Percentiles rank a stretch among this genome's conserved stretches.
Evolutionary conservation across 352 stramenopile species (phyloP).

Genomic region (Phytophthora idaei): DNA sequence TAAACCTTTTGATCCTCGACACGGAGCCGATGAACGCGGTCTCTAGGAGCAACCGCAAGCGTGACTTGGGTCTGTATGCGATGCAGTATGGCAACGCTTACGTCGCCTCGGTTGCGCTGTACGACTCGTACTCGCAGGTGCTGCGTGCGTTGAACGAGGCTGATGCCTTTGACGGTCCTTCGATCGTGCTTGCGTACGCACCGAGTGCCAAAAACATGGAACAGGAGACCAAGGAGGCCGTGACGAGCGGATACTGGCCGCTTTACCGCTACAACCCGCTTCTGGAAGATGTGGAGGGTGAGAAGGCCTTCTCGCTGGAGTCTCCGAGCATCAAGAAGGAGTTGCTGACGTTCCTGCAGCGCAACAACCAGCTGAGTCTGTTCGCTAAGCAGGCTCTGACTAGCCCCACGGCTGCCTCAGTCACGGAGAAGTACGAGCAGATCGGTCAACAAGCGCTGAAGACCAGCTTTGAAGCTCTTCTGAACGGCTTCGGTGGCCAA

Average conservation of each 20-base stretch:
- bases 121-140: conserved; percentile 88
- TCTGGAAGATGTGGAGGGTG: conserved; percentile 73
- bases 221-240: conserved; percentile 88
- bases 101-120: conserved; percentile 90
- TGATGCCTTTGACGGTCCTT: conserved; percentile 89
- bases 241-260: conserved; percentile 90
- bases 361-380: conserved; percentile 91
- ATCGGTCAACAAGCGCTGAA: conserved; percentile 87
- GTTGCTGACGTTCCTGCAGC: conserved; percentile 86
- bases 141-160: conserved; percentile 91
- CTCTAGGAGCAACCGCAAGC: conserved; percentile 85
- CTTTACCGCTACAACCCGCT: conserved; percentile 93
- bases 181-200: conserved; percentile 91
- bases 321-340: conserved; percentile 92
- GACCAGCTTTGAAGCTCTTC: conserved; percentile 78
- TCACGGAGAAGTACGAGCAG: conserved; percentile 73
- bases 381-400: conserved; percentile 82
- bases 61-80: conserved; percentile 91
- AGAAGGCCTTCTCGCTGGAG: conserved; percentile 91
- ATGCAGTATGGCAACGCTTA: conserved; percentile 95
- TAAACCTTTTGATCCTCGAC: conserved; percentile 81
- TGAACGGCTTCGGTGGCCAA: conserved; percentile 65
- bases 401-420: conserved; percentile 37
- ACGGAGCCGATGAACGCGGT: conserved; percentile 73
- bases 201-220: conserved; percentile 86